phyloP scores from a whole-genome alignment of 208 protist genomes.

The Crithidia acanthocephali region DNA sequence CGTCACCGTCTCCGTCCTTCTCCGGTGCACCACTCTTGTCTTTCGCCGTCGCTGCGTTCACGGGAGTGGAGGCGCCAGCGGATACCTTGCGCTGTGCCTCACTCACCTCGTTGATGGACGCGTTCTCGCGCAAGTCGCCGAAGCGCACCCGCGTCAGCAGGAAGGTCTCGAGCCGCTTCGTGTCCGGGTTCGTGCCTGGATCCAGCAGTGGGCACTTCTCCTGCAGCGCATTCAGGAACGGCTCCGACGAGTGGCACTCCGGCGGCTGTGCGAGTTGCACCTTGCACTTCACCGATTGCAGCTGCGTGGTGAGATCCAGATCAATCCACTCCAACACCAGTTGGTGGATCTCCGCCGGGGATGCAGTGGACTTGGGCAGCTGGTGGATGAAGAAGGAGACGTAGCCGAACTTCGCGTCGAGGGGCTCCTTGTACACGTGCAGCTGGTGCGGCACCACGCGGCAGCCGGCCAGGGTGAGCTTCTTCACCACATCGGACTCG shows the following conservation, averaged over 20 bases:
- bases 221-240: slow-evolving; percentile 53
- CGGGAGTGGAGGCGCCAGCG: background rate
- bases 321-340: slow-evolving; percentile 54
- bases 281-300: slow-evolving; percentile 39
- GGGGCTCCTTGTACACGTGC: slow-evolving; percentile 82
- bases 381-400: slow-evolving; percentile 65
- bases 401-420: slow-evolving; percentile 79
- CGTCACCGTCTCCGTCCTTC: background rate
- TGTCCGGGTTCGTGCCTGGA: slow-evolving; percentile 34
- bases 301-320: slow-evolving; percentile 46
- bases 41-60: background rate
- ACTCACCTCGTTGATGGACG: slow-evolving; percentile 22
- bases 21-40: background rate
- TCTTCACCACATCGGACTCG: slow-evolving; percentile 38
- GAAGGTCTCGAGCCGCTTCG: slow-evolving; percentile 72
- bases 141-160: slow-evolving; percentile 64
- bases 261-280: slow-evolving; percentile 65
- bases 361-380: slow-evolving; percentile 14
- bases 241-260: slow-evolving; percentile 57
- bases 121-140: slow-evolving; percentile 24
- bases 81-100: slow-evolving; percentile 6
- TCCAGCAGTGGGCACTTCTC: slow-evolving; percentile 55
- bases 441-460: slow-evolving; percentile 74
- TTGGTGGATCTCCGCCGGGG: slow-evolving; percentile 39
- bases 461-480: slow-evolving; percentile 37